phyloP scores from a whole-genome alignment of 2,329 filamentous ascomycete species.

The Fusarium graminum region DNA sequence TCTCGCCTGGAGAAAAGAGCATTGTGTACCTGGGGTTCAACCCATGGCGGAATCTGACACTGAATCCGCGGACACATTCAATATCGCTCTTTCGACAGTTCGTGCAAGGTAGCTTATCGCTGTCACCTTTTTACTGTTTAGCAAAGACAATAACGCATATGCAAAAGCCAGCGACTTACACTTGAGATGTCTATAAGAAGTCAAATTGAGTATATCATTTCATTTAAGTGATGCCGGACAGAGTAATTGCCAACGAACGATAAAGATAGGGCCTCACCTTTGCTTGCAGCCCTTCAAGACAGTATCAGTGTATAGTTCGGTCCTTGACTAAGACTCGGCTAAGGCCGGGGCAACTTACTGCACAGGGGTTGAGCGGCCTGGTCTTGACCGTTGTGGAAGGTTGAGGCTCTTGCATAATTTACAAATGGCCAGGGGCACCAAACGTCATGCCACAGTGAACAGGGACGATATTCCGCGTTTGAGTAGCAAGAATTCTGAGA shows the following conservation, averaged over 20 bases:
- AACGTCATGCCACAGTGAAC: slow-evolving; percentile 19
- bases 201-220: slow-evolving; percentile 19
- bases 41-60: slow-evolving; percentile 49
- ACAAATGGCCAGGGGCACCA: slow-evolving; percentile 4
- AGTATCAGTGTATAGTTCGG: slow-evolving; percentile 17
- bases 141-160: not conserved
- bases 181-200: slow-evolving; percentile 41
- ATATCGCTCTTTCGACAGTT: slow-evolving; percentile 47
- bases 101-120: slow-evolving; percentile 40
- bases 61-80: slow-evolving; percentile 49
- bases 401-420: slow-evolving; percentile 41
- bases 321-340: not conserved
- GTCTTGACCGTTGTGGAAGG: slow-evolving; percentile 11
- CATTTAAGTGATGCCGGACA: not conserved
- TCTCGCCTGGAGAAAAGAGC: not conserved
- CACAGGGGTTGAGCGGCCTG: slow-evolving; percentile 45
- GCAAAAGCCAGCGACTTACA: slow-evolving; percentile 29
- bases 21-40: slow-evolving; percentile 45
- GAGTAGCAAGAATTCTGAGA: slow-evolving; percentile 8
- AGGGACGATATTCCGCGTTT: slow-evolving; percentile 4
- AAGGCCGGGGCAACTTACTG: slow-evolving; percentile 25
- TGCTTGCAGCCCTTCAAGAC: slow-evolving; percentile 41
- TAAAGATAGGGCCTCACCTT: slow-evolving; percentile 38
- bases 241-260: slow-evolving; percentile 12
- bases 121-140: slow-evolving; percentile 35